phyloP scores from a whole-genome alignment of 2,329 filamentous ascomycete species.

The Colletotrichum acutatum region DNA sequence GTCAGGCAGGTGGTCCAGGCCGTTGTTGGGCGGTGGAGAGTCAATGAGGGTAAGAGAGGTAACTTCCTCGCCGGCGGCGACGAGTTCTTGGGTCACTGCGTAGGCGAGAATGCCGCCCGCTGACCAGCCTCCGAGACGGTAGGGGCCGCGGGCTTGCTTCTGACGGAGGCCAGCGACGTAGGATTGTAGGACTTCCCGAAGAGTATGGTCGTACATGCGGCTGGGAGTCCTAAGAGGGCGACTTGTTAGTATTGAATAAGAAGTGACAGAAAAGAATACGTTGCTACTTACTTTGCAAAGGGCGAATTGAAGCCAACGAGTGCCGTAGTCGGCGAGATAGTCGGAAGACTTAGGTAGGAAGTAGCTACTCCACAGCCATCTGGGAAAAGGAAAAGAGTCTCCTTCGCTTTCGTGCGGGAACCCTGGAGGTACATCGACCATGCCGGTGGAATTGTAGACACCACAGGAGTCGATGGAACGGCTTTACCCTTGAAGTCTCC shows the following conservation, averaged over 20 bases:
- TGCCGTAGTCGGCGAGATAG: slow-evolving; percentile 57
- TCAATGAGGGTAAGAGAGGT: slow-evolving; percentile 73
- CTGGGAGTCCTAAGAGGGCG: slow-evolving; percentile 69
- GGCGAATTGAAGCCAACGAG: slow-evolving; percentile 69
- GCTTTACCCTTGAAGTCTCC: slow-evolving; percentile 61
- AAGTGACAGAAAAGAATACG: slow-evolving; percentile 60
- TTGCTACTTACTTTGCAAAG: slow-evolving; percentile 68
- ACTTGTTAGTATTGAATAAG: slow-evolving; percentile 51
- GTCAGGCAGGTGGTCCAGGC: slow-evolving; percentile 70
- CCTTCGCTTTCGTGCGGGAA: slow-evolving; percentile 52
- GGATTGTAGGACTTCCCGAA: background rate
- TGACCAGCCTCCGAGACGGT: slow-evolving; percentile 79
- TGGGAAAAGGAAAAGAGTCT: slow-evolving; percentile 63
- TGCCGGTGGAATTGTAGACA: slow-evolving; percentile 58
- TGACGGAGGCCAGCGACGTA: slow-evolving; percentile 5
- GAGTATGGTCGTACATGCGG: slow-evolving; percentile 10
- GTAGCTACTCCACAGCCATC: slow-evolving; percentile 70
- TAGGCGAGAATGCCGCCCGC: slow-evolving; percentile 79
- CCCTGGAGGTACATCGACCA: slow-evolving; percentile 60
- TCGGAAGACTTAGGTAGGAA: slow-evolving; percentile 70
- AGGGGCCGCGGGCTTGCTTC: slow-evolving; percentile 72
- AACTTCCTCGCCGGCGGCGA: slow-evolving; percentile 65
- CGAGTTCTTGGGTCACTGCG: slow-evolving; percentile 70
- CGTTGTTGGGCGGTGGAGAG: slow-evolving; percentile 71
- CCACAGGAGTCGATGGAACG: slow-evolving; percentile 55